Base-by-base conservation (phyloP, 2,329 filamentous ascomycete species). In the Cephalotrichum gorgonifer region DNA sequence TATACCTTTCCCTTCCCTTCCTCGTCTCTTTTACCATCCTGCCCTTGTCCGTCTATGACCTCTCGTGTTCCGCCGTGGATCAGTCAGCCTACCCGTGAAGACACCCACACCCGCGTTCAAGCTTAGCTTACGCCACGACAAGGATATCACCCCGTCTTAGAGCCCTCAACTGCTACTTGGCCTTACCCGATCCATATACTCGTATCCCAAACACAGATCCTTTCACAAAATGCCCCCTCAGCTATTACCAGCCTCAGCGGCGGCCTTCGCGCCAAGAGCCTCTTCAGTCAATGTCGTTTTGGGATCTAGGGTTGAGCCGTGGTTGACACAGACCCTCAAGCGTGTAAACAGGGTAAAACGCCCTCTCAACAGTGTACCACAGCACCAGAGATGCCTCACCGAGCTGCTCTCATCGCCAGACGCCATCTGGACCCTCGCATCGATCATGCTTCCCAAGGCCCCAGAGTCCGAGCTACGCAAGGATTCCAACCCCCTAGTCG, bases 331-430 rank as follows among this genome's bases (percentile, higher is more conserved):
- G 64, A 95, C 90, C 11, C 76, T 98, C 61, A 97, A 97, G 78
- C 84, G 93, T 66, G 89, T 96, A 72, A 97, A 95, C 76, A 81
- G 86, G 58, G 83, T 96, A 60, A 98, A 97, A 79, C 86, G 93
- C 59, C 91, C 93, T 53, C 79, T 97, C 68, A 98, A 98, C 78
- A 96, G 87, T 67, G 87, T 96, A 44, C 84, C 88, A 51, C 93
- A 98, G 67, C 93, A 97, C 72, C 89, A 90, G 59, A 81, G 88
- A 75, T 97, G 91, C 70, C 79, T 98, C 60, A 95, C 90, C 51
- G 93, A 97, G 74, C 95, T 86, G 0, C 75, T 98, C 49, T 96
- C 91, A 38, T 90, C 86, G 48, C 68, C 83, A 52, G 88, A 88
- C 61, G 93, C 91, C 56, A 91, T 97, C 67, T 98, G 91, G 91